Evolutionary conservation across 2,329 filamentous ascomycete species (phyloP), one percentile per base, ranked within the genome.

Genomic region (Arthrocladium fulminans): DNA sequence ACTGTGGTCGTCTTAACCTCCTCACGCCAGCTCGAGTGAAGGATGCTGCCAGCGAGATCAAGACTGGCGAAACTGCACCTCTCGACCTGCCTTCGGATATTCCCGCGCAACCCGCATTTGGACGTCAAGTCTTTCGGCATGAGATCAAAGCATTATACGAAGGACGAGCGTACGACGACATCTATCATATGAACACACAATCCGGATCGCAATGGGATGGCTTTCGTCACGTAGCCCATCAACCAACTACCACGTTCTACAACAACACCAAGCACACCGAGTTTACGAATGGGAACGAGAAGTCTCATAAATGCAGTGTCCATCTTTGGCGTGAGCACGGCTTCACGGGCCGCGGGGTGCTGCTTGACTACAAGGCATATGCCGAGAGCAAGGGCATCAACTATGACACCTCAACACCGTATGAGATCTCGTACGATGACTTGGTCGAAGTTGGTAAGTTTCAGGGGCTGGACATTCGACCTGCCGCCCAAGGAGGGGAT

Each of bases 381-480:
- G 70, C 74, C 8, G 68, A 74, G 43, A 68, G 68, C 7, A 72
- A 75, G 46, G 70, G 72, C 10, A 72, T 74, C 23, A 52, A 63
- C 3, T 77, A 74, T 51, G 68, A 77, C 54, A 71, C 77, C 1
- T 72, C 79, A 42, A 70, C 70, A 2, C 66, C 69, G 0, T 68
- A 79, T 56, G 67, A 71, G 23, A 81, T 83, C 60, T 73, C 70
- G 0, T 64, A 74, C 1, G 59, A 68, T 1, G 73, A 80, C 0
- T 69, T 88, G 0, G 73, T 76, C 46, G 70, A 73, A 7, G 78
- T 79, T 27, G 83, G 79, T 0, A 67, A 67, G 27, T 67, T 74
- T 29, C 79, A 85, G 54, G 75, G 76, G 0, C 67, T 85, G 22
- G 75, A 83, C 51, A 81, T 86, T 58, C 73, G 70, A 0, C 74